phyloP scores from a whole-genome alignment of 2,329 filamentous ascomycete genomes.

The Boeremia exigua region DNA sequence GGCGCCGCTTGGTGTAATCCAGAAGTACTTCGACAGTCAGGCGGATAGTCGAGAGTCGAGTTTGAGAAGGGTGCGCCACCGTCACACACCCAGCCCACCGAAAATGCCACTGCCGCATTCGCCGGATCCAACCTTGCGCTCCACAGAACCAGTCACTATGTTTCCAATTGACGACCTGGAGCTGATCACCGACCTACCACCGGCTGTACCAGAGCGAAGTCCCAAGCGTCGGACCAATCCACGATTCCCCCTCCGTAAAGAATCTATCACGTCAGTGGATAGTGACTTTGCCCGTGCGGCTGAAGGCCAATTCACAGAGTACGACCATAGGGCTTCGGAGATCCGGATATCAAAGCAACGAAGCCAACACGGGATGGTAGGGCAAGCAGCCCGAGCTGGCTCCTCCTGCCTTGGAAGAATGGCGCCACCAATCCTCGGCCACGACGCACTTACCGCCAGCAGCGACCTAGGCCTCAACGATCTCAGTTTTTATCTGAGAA shows the following conservation, averaged over 20 bases:
- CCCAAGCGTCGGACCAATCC: slow-evolving; percentile 32
- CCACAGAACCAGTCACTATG: slow-evolving; percentile 19
- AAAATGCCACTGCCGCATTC: slow-evolving; percentile 20
- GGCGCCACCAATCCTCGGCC: slow-evolving; percentile 43
- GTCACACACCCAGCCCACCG: slow-evolving; percentile 20
- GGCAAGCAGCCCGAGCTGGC: slow-evolving; percentile 25
- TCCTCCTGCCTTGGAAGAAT: slow-evolving; percentile 31
- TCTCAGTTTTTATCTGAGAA: slow-evolving; percentile 37
- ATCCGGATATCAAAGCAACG: slow-evolving; percentile 21
- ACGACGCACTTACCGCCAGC: slow-evolving; percentile 38
- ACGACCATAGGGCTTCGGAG: slow-evolving; percentile 23
- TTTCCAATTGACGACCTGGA: slow-evolving; percentile 27
- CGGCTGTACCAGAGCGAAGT: slow-evolving; percentile 32
- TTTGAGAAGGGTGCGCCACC: slow-evolving; percentile 14
- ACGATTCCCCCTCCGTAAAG: slow-evolving; percentile 20
- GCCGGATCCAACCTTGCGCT: slow-evolving; percentile 10
- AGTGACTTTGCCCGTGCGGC: slow-evolving; percentile 34
- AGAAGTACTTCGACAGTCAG: slow-evolving; percentile 40
- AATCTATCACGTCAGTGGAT: slow-evolving; percentile 20
- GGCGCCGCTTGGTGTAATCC: slow-evolving; percentile 37
- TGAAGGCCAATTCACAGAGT: slow-evolving; percentile 32
- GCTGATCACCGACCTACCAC: slow-evolving; percentile 16
- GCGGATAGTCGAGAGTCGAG: slow-evolving; percentile 20
- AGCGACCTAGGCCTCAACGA: slow-evolving; percentile 37
- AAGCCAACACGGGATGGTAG: slow-evolving; percentile 7